Percentiles rank a stretch among this genome's conserved stretches.
These are phyloP conservation scores for Cinchona pubescens DNA, from an alignment of 257 asterid genomes.

Conservation along the genomic window DNA sequence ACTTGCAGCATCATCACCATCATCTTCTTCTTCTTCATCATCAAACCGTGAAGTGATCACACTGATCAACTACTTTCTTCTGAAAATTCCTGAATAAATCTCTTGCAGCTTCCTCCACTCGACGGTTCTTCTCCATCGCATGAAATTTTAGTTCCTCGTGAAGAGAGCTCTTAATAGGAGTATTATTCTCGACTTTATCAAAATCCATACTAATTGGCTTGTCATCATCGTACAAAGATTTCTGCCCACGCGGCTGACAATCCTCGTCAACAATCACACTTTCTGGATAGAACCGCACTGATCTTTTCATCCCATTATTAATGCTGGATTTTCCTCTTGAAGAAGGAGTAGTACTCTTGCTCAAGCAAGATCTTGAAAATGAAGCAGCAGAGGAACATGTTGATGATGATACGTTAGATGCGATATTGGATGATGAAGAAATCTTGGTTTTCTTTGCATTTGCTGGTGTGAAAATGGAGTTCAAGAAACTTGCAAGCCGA, in stretches of 20 bases:
- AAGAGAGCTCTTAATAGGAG: constrained; percentile 23
- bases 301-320: constrained; percentile 58
- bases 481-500: constrained; percentile 62
- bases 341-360: constrained; percentile 84
- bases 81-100: constrained; percentile 61
- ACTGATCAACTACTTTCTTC: constrained; percentile 27
- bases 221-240: constrained; percentile 37
- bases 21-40: constrained; percentile 41
- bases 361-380: constrained; percentile 78
- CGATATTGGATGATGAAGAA: constrained; percentile 22
- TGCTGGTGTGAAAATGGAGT: constrained; percentile 67
- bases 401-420: too few species aligned
- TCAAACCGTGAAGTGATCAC: too few species aligned
- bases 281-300: constrained; percentile 73
- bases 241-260: constrained; percentile 61
- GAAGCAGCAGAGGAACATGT: constrained; percentile 89
- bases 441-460: constrained; percentile 50
- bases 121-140: constrained; percentile 55
- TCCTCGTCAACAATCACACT: constrained; percentile 71
- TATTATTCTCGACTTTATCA: constrained; percentile 17
- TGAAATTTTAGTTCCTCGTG: constrained; percentile 52
- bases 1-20: constrained; percentile 51
- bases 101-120: constrained; percentile 60
- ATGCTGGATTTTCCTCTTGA: constrained; percentile 56
- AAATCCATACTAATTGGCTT: constrained; percentile 19